Percentiles rank a stretch among this genome's conserved stretches.
Evolutionary conservation across 192 early-diverging fungal genomes (phyloP).

Genomic region (Fimicolochytrium jonesii): DNA sequence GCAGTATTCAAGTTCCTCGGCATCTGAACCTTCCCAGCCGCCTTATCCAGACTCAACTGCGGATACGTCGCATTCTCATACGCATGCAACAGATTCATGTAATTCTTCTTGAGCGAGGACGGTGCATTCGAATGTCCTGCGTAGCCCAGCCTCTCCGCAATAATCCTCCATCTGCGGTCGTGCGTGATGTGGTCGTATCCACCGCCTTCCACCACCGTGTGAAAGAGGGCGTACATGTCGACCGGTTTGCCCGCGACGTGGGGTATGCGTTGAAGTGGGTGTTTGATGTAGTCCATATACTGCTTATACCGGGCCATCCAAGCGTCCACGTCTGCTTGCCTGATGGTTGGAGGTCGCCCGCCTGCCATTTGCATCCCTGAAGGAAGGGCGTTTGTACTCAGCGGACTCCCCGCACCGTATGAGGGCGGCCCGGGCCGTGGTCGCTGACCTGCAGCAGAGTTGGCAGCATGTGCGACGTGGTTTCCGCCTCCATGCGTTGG

Average conservation of each 20-base stretch:
- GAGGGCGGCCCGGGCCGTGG: neutral
- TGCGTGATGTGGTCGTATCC: conserved; percentile 15
- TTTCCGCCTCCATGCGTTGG: neutral
- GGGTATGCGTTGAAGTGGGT: conserved; percentile 5
- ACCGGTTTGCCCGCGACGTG: conserved; percentile 16
- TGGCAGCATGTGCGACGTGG: neutral
- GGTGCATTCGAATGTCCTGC: neutral
- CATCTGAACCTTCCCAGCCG: too few relatives aligned
- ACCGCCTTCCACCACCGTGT: conserved; percentile 10
- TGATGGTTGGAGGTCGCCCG: neutral
- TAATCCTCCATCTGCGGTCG: neutral
- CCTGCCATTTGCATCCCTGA: neutral
- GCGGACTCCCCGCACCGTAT: neutral
- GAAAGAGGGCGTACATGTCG: conserved; percentile 23
- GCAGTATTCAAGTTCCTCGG: too few relatives aligned
- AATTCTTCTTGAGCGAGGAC: conserved; percentile 16
- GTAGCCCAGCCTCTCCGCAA: conserved; percentile 11
- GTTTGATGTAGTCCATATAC: conserved; percentile 2
- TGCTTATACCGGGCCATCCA: conserved; percentile 1
- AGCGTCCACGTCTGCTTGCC: neutral
- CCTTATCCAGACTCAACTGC: neutral
- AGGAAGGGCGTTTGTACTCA: neutral
- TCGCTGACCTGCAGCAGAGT: neutral
- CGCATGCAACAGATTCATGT: conserved; percentile 4
- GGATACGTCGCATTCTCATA: conserved; percentile 15